Conservation (phyloP, 208 protist species). For the Leishmania major region DNA sequence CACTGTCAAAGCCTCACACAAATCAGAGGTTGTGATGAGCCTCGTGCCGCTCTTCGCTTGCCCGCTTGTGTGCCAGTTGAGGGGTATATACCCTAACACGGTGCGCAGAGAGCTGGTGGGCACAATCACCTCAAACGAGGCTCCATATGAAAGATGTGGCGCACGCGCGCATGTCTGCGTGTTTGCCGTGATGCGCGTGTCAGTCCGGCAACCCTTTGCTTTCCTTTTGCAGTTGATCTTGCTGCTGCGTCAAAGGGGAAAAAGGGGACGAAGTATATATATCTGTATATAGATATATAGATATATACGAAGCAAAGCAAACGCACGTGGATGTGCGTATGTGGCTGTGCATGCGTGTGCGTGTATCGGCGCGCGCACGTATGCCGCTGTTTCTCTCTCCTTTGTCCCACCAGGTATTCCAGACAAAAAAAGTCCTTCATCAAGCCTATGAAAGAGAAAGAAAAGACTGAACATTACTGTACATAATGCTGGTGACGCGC, state of each 20-base stretch:
- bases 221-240: background rate
- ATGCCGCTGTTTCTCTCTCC: background rate
- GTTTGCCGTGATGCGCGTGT: background rate
- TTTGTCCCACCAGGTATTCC: background rate
- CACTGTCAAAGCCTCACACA: background rate
- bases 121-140: background rate
- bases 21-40: background rate
- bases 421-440: background rate
- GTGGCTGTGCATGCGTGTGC: background rate
- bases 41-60: background rate
- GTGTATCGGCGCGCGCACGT: background rate
- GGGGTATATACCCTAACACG: background rate
- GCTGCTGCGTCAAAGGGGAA: background rate
- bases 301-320: background rate
- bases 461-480: constrained; percentile 15
- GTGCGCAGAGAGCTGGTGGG: background rate
- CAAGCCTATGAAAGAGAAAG: background rate
- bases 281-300: background rate
- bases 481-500: background rate
- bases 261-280: background rate
- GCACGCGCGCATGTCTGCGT: background rate
- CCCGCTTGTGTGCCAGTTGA: background rate
- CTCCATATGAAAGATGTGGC: background rate
- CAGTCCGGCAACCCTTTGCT: background rate
- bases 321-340: background rate